Conservation (phyloP, 1,284 basidiomycete genomes). For the Ustilago xerochloae region DNA sequence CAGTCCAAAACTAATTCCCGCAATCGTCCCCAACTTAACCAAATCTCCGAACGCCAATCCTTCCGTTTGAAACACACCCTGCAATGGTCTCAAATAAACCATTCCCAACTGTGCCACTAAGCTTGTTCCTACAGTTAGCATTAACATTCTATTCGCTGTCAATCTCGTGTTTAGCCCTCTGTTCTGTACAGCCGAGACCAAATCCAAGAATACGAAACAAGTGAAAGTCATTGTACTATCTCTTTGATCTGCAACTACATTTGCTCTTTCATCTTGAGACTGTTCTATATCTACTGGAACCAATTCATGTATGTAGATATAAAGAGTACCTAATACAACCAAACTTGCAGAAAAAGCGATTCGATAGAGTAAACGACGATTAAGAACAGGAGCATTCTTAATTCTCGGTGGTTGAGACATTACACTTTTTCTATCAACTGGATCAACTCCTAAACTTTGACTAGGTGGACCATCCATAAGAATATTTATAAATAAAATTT, state of each 20-base stretch:
- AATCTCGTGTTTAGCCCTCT: slow-evolving; percentile 73
- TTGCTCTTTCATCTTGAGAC: background rate
- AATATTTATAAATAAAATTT: slow-evolving; percentile 98
- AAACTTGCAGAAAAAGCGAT: slow-evolving; percentile 90
- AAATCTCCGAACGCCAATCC: slow-evolving; percentile 79
- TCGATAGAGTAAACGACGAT: slow-evolving; percentile 77
- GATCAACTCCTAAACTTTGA: slow-evolving; percentile 95
- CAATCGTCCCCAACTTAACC: slow-evolving; percentile 78
- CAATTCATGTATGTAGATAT: slow-evolving; percentile 76
- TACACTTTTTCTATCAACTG: slow-evolving; percentile 91
- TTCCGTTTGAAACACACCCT: slow-evolving; percentile 92
- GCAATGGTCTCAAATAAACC: slow-evolving; percentile 90
- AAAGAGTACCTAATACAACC: slow-evolving; percentile 88
- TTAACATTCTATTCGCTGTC: slow-evolving; percentile 81
- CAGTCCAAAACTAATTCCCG: slow-evolving; percentile 76
- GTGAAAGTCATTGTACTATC: slow-evolving; percentile 78
- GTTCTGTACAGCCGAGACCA: slow-evolving; percentile 93
- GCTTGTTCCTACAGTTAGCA: slow-evolving; percentile 85
- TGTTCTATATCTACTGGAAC: slow-evolving; percentile 71
- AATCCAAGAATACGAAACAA: slow-evolving; percentile 94
- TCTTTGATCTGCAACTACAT: slow-evolving; percentile 34
- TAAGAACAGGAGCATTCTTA: slow-evolving; percentile 89
- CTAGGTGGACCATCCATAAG: slow-evolving; percentile 99
- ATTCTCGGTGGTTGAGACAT: slow-evolving; percentile 79
- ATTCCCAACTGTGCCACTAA: slow-evolving; percentile 84